A percentile compares a stretch with the other conserved stretches of the same genome.
phyloP scores from a whole-genome alignment of 371 early-diverging fungal species.

The Phascolomyces articulosus region DNA sequence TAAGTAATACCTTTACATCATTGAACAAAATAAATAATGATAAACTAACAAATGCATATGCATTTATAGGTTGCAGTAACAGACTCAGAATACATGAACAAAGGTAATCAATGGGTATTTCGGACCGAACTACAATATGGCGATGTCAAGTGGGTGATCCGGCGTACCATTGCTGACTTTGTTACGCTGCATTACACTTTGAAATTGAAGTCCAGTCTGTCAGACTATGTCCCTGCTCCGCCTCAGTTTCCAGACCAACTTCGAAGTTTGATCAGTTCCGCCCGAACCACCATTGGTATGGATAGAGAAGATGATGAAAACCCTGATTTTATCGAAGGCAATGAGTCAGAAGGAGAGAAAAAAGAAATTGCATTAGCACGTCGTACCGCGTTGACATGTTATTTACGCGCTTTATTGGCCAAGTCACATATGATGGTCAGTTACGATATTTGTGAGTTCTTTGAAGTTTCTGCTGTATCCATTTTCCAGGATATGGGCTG shows the following conservation, averaged over 20 bases:
- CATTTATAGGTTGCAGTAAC: slow-evolving; percentile 56
- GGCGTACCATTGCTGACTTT: slow-evolving; percentile 75
- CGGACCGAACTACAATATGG: slow-evolving; percentile 82
- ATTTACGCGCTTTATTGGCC: slow-evolving; percentile 61
- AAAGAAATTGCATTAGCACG: slow-evolving; percentile 49
- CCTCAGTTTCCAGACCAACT: slow-evolving; percentile 53
- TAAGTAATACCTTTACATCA: background rate
- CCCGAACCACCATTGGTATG: slow-evolving; percentile 37
- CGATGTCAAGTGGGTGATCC: slow-evolving; percentile 78
- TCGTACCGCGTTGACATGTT: slow-evolving; percentile 63
- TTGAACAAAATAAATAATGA: background rate
- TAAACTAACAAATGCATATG: background rate
- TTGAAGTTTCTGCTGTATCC: slow-evolving; percentile 77
- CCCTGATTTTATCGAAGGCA: slow-evolving; percentile 10
- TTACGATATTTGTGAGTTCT: slow-evolving; percentile 80
- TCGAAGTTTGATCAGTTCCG: slow-evolving; percentile 42
- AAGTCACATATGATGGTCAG: slow-evolving; percentile 65
- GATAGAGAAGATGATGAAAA: slow-evolving; percentile 24
- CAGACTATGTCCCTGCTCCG: slow-evolving; percentile 41
- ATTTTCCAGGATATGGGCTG: slow-evolving; percentile 82
- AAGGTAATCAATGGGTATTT: slow-evolving; percentile 54
- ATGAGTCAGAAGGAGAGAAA: slow-evolving; percentile 16
- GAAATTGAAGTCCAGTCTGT: slow-evolving; percentile 49
- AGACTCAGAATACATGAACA: slow-evolving; percentile 52
- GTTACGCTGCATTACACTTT: slow-evolving; percentile 68